Percentiles rank a stretch among this genome's conserved stretches.
These are phyloP conservation scores for Torulaspora pretoriensis DNA, from an alignment of 1,139 yeast species.

Conservation along the genomic window DNA sequence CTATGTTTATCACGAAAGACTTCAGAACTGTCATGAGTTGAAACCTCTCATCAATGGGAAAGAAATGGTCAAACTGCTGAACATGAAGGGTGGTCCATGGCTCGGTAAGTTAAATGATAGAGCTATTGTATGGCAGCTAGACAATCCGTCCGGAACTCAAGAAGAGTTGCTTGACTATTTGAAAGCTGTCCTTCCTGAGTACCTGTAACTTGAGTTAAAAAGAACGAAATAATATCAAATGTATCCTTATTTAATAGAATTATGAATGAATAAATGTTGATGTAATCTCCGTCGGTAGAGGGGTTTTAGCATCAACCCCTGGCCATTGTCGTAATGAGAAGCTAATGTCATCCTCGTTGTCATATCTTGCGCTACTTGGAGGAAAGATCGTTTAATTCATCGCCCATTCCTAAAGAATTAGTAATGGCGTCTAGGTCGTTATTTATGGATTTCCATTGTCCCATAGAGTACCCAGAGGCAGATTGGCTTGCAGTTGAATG, in stretches of 20 bases:
- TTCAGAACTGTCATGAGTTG: slow-evolving; percentile 44
- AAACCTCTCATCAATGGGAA: slow-evolving; percentile 70
- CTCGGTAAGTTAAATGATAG: slow-evolving; percentile 52
- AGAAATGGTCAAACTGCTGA: slow-evolving; percentile 47
- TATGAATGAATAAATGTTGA: slow-evolving; percentile 3
- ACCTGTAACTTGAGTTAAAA: slow-evolving; percentile 4
- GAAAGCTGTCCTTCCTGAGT: slow-evolving; percentile 29
- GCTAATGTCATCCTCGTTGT: neutral
- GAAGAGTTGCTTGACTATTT: slow-evolving; percentile 53
- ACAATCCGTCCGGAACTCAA: slow-evolving; percentile 52
- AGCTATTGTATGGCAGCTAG: slow-evolving; percentile 70
- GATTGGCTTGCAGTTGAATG: slow-evolving; percentile 4
- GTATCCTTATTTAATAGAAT: neutral
- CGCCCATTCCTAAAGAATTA: slow-evolving; percentile 8
- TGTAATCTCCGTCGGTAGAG: neutral
- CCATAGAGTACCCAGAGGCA: slow-evolving; percentile 1
- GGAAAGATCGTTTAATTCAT: slow-evolving; percentile 5
- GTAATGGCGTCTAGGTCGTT: slow-evolving; percentile 12
- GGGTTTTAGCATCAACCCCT: too few relatives aligned
- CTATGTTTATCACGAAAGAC: slow-evolving; percentile 30
- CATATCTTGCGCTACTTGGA: neutral
- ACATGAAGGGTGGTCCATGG: slow-evolving; percentile 82
- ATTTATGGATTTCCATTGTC: slow-evolving; percentile 11
- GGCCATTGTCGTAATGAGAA: too few relatives aligned
- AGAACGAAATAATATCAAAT: neutral